Percentiles rank a stretch among this genome's conserved stretches.
Evolutionary conservation across 148 eudicot genomes (phyloP).

Genomic region (Vaccinium vitisidaea): DNA sequence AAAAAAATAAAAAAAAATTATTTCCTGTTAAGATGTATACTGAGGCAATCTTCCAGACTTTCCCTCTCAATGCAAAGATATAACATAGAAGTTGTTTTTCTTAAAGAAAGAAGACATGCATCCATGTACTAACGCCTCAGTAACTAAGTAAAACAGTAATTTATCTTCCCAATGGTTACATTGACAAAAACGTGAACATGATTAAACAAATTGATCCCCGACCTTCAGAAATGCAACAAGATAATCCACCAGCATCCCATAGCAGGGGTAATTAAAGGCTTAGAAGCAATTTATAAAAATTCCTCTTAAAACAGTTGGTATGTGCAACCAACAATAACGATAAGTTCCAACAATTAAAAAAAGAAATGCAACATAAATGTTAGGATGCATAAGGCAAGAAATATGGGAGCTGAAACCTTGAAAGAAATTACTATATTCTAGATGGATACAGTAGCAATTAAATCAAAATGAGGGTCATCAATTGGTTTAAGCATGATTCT

Average conservation of each 20-base stretch:
- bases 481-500: slow-evolving; percentile 86
- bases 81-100: background rate
- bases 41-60: background rate
- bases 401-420: background rate
- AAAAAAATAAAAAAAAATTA: too few species aligned
- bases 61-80: background rate
- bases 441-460: slow-evolving; percentile 90
- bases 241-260: background rate
- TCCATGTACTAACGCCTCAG: background rate
- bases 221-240: slow-evolving; percentile 2
- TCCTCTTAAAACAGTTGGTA: background rate
- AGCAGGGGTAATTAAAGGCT: background rate
- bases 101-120: background rate
- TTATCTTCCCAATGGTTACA: background rate
- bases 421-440: background rate
- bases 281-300: background rate
- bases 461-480: slow-evolving; percentile 92
- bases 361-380: background rate
- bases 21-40: background rate
- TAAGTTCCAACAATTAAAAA: background rate
- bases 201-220: background rate
- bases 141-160: background rate
- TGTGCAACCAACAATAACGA: background rate
- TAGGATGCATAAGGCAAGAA: background rate
- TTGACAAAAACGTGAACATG: background rate